These are phyloP conservation scores for Trypanosoma melophagium DNA, from an alignment of 208 protist genomes.

Conservation along the genomic window DNA sequence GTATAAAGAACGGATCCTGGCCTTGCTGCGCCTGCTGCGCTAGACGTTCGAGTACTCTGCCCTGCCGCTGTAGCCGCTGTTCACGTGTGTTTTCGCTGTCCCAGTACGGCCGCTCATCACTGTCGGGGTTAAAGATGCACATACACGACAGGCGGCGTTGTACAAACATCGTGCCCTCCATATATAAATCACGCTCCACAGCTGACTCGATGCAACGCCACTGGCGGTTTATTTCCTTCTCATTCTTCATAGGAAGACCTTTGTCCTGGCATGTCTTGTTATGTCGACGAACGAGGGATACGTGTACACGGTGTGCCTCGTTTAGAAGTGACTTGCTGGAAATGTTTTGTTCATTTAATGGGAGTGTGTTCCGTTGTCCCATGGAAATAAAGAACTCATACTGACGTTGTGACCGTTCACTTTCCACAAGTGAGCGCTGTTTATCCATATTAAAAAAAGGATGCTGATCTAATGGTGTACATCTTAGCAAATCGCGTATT, in stretches of 20 bases:
- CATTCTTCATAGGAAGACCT: conserved; percentile 14
- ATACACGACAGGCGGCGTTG: conserved; percentile 64
- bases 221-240: conserved; percentile 33
- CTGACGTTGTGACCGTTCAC: conserved; percentile 28
- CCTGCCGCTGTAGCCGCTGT: conserved; percentile 36
- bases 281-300: conserved; percentile 14
- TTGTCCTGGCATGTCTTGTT: conserved; percentile 17
- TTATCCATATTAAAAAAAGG: conserved; percentile 55
- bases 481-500: conserved; percentile 4
- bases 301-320: conserved; percentile 44
- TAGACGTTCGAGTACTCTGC: conserved; percentile 34
- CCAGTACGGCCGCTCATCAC: conserved; percentile 42
- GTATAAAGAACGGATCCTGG: conserved; percentile 38
- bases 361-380: conserved; percentile 26
- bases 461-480: conserved; percentile 23
- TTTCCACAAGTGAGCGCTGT: conserved; percentile 25
- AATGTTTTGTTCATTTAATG: conserved; percentile 23
- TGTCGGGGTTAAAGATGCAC: conserved; percentile 66
- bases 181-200: conserved; percentile 42
- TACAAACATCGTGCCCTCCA: conserved; percentile 28
- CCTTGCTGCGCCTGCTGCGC: conserved; percentile 32
- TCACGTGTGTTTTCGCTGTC: conserved; percentile 41
- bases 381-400: conserved; percentile 35
- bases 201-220: conserved; percentile 41
- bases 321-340: conserved; percentile 45